A percentile compares a stretch with the other conserved stretches of the same genome.
Conservation (phyloP, 2,329 filamentous ascomycete genomes). For the Periconia macrospinosa region DNA sequence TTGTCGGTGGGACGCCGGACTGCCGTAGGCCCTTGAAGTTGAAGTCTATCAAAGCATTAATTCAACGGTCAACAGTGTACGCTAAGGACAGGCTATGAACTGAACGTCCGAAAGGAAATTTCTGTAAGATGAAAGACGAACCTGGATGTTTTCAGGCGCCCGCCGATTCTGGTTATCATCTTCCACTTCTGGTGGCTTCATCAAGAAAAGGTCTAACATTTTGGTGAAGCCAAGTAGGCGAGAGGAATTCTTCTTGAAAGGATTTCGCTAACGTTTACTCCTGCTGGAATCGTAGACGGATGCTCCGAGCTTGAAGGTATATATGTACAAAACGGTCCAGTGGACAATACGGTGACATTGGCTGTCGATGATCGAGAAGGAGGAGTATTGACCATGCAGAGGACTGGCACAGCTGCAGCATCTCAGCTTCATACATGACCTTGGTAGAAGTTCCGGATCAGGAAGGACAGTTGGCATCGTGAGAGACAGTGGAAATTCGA, state of each 20-base stretch:
- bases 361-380: not conserved
- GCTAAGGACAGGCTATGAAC: not conserved
- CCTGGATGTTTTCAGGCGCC: not conserved
- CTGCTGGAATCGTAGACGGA: not conserved
- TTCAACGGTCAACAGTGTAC: not conserved
- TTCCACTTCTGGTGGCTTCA: not conserved
- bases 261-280: not conserved
- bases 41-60: not conserved
- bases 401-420: not conserved
- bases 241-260: not conserved
- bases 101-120: not conserved
- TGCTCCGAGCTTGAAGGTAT: not conserved
- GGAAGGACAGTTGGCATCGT: not conserved
- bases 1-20: not conserved
- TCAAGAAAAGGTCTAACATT: slow-evolving; percentile 1
- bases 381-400: not conserved
- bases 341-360: not conserved
- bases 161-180: not conserved
- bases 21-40: not conserved
- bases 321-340: not conserved
- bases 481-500: not conserved
- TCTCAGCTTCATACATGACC: not conserved
- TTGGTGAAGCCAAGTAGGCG: not conserved
- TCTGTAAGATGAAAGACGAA: not conserved
- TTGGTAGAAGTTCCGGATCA: not conserved